These are phyloP conservation scores for Mucuna pruriens DNA, from an alignment of 306 rosid genomes.

Conservation along the genomic window DNA sequence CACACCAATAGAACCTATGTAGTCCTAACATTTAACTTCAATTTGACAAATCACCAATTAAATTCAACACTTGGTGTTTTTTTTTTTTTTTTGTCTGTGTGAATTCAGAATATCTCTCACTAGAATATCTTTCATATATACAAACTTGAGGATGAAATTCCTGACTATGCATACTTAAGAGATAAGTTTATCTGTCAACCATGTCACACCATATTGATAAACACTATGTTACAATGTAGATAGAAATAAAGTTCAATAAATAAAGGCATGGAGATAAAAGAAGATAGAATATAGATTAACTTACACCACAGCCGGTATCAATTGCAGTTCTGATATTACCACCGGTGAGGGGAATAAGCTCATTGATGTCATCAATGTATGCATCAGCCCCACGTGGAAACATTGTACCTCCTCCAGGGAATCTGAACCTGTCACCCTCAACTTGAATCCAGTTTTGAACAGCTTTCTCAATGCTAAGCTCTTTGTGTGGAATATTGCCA, in stretches of 20 bases:
- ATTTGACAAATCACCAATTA: background rate
- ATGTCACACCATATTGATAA: too few species aligned
- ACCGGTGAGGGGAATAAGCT: constrained; percentile 75
- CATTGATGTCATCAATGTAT: constrained; percentile 81
- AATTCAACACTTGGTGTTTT: too few species aligned
- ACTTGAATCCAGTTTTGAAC: constrained; percentile 97
- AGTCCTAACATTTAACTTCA: background rate
- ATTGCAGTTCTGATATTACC: constrained; percentile 88
- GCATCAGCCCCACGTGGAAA: constrained; percentile 97
- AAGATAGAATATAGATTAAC: constrained; percentile 34
- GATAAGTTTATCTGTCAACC: too few species aligned
- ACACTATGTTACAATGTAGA: background rate
- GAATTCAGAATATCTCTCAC: too few species aligned
- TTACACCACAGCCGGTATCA: constrained; percentile 99
- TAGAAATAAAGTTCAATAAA: background rate
- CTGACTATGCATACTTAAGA: too few species aligned
- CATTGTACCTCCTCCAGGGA: constrained; percentile 99
- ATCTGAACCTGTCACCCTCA: constrained; percentile 83
- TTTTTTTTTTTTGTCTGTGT: too few species aligned
- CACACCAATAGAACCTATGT: background rate
- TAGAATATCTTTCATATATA: too few species aligned
- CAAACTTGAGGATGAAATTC: too few species aligned
- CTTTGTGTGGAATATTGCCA: constrained; percentile 91
- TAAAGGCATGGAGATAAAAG: background rate
- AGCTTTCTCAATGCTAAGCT: constrained; percentile 94